Conservation (phyloP, 208 protist genomes). For the Borovskyia barvae region DNA sequence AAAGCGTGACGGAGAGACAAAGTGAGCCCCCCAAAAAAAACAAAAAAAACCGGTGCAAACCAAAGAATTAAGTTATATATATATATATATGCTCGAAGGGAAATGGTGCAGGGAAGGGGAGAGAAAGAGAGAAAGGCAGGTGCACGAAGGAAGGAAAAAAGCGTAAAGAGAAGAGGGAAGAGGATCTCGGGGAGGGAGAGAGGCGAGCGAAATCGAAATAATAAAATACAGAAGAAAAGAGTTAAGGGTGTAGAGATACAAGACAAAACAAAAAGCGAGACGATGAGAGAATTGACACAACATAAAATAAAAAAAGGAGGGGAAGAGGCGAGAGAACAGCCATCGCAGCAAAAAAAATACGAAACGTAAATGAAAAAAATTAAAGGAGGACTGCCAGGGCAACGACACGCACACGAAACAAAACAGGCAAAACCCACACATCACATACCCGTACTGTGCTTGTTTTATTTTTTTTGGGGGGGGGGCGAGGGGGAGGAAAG, state of each 20-base stretch:
- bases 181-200: neutral
- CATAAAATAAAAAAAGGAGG: neutral
- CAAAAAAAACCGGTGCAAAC: too few species aligned
- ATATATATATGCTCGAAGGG: too few species aligned
- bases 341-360: neutral
- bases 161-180: neutral
- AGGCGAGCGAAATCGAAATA: neutral
- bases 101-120: too few species aligned
- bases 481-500: too few species aligned
- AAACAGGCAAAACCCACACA: too few species aligned
- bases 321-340: neutral
- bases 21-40: too few species aligned
- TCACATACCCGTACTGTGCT: too few species aligned
- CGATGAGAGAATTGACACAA: neutral
- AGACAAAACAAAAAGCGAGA: conserved; percentile 2
- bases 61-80: too few species aligned
- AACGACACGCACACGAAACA: too few species aligned
- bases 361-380: conserved; percentile 9
- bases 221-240: conserved; percentile 4
- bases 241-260: neutral
- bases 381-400: too few species aligned
- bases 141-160: conserved; percentile 1
- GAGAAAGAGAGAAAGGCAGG: neutral
- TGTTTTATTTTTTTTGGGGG: too few species aligned
- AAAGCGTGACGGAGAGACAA: too few species aligned